Conservation (phyloP, 169 alveolate species). For the Cryptosporidium felis region DNA sequence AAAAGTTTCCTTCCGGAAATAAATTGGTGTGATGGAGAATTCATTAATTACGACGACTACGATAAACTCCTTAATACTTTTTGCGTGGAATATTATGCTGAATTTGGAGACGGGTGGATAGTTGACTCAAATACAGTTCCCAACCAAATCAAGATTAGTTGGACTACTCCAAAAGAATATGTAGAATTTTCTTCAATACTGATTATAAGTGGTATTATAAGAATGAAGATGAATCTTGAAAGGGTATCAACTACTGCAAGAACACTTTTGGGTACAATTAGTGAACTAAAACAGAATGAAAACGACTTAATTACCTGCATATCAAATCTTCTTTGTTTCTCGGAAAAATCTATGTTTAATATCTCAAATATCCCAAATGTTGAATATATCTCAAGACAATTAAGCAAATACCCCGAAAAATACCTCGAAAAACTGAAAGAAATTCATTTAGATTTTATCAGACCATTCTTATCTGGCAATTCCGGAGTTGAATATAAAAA, state of each 20-base stretch:
- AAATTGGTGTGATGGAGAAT: constrained; percentile 17
- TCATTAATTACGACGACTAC: constrained; percentile 12
- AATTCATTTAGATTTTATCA: not conserved
- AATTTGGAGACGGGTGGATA: constrained; percentile 37
- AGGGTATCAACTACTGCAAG: constrained; percentile 49
- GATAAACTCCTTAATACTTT: constrained; percentile 48
- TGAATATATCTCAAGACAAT: not conserved
- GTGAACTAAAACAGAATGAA: constrained; percentile 32
- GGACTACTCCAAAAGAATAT: constrained; percentile 69
- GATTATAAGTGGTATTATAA: constrained; percentile 43
- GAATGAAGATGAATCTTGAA: constrained; percentile 11
- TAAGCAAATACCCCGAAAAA: constrained; percentile 23
- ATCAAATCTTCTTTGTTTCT: constrained; percentile 45
- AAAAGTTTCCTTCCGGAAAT: constrained; percentile 22
- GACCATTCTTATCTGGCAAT: not conserved
- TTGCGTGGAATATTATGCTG: constrained; percentile 55
- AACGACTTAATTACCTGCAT: constrained; percentile 15
- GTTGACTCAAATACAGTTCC: constrained; percentile 47
- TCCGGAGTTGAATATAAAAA: not conserved
- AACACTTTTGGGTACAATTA: constrained; percentile 16
- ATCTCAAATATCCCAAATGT: constrained; percentile 40
- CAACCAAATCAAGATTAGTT: constrained; percentile 46
- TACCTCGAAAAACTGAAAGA: not conserved
- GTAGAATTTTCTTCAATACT: constrained; percentile 21
- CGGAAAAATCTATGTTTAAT: constrained; percentile 10